Base-by-base conservation (phyloP, 768 basidiomycete genomes). In the Chalciporus sphaerocephalus region DNA sequence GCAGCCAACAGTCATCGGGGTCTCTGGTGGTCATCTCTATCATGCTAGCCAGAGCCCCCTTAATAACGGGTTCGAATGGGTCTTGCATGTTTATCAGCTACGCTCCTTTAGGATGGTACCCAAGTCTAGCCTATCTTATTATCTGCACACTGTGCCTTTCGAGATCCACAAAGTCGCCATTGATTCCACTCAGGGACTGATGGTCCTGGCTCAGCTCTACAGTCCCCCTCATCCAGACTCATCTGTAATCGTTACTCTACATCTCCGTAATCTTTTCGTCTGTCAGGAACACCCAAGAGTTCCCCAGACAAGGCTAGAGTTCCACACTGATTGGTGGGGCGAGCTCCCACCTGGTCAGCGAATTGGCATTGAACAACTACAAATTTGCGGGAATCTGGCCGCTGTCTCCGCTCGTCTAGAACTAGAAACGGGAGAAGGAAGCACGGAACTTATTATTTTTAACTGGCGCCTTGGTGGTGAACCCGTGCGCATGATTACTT, bases 261-360 rank as follows among this genome's bases (percentile, higher is more conserved):
- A 78, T 50, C 70, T 83, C 46, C 74, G 78, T 47, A 69, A 80
- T 56, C 60, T 82, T 40, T 75, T 74, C 68, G 68, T 68, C n/a
- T 79, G 78, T 47, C 74, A 70, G 44, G 77, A 78, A 54, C 80
- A 83, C 54, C 67, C 73, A 23, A 66, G 61, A 40, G 74, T 78
- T 22, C 34, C 51, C 30, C 59, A 66, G 27, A 51, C 61, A 15
- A 51, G 55, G 20, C 44, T 66, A 24, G 55, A 47, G 23, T 64
- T 61, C 34, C 64, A 53, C 42, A 67, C 66, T 10, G 64, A 65
- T 27, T 67, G 64, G 64, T 67, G 66, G 64, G 66, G 64, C 2
- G 38, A 56, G 24, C 51, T 61, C 21, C 57, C 64, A 41, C 55
- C 65, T 0, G 64, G 64, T 21, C 64, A 65, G n/a, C 64, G 66